Evolutionary conservation across 1,284 basidiomycete species (phyloP).

Genomic region (Cutaneotrichosporon sp.): DNA sequence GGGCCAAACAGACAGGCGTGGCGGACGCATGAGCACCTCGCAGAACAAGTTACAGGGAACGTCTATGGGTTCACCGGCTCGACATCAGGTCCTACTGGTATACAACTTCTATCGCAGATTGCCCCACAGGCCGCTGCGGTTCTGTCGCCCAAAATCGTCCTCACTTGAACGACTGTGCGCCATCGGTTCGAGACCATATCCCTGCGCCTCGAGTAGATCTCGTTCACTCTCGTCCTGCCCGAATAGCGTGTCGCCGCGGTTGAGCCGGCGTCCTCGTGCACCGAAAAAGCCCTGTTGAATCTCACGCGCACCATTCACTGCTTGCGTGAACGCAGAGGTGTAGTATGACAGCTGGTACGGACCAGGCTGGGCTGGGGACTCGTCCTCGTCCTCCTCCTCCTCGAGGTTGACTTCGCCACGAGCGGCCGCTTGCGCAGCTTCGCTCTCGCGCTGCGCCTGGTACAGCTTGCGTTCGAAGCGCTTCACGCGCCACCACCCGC

Average conservation of each 20-base stretch:
- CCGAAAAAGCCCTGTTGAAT: conserved; percentile 48
- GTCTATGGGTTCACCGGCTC: neutral
- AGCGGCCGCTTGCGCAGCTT: conserved; percentile 42
- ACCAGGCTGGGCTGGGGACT: conserved; percentile 25
- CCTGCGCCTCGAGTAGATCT: conserved; percentile 47
- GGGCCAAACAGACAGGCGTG: too few species aligned
- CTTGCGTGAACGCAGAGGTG: conserved; percentile 38
- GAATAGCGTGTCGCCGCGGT: conserved; percentile 28
- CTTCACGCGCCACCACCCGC: conserved; percentile 81
- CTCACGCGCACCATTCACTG: conserved; percentile 38
- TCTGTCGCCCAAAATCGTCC: neutral
- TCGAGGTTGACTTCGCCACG: conserved; percentile 18
- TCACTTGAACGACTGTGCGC: conserved; percentile 7
- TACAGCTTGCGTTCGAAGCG: conserved; percentile 55
- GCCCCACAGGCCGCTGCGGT: neutral
- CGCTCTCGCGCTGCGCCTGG: conserved; percentile 42
- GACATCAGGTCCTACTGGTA: neutral
- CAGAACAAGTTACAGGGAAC: conserved; percentile 1
- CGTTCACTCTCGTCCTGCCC: conserved; percentile 34
- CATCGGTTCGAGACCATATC: conserved; percentile 45
- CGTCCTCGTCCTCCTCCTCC: conserved; percentile 16
- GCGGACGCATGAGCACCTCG: neutral
- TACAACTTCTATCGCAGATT: conserved; percentile 7
- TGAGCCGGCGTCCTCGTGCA: conserved; percentile 32
- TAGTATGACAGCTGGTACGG: conserved; percentile 40